A percentile compares a stretch with the other conserved stretches of the same genome.
These are phyloP conservation scores for Tylopilus vinaceipallidus DNA, from an alignment of 768 basidiomycete species.

Conservation along the genomic window DNA sequence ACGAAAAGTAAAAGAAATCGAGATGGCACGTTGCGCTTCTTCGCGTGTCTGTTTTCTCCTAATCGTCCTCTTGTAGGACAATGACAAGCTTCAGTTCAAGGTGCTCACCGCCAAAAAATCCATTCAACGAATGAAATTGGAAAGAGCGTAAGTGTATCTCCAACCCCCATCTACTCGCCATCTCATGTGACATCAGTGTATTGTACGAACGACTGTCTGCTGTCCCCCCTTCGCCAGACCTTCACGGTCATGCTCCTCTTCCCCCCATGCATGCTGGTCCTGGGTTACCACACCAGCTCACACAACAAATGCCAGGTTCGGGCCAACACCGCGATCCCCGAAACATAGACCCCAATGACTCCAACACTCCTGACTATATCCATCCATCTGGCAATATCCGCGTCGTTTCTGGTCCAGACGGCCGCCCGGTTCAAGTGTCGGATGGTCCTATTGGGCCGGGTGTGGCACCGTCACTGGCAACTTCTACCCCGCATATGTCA, in stretches of 20 bases:
- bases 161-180: constrained; percentile 17
- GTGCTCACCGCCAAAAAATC: constrained; percentile 75
- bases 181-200: constrained; percentile 46
- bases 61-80: constrained; percentile 53
- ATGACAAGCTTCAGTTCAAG: constrained; percentile 84
- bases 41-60: constrained; percentile 2
- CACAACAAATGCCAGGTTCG: constrained; percentile 19
- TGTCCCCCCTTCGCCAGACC: constrained; percentile 54
- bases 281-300: constrained; percentile 36
- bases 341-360: constrained; percentile 48
- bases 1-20: constrained; percentile 85
- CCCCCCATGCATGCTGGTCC: constrained; percentile 35
- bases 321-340: constrained; percentile 36
- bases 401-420: constrained; percentile 45
- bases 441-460: constrained; percentile 49
- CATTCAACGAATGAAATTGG: constrained; percentile 84
- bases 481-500: constrained; percentile 40
- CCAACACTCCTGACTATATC: constrained; percentile 47
- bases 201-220: constrained; percentile 75
- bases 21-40: constrained; percentile 51
- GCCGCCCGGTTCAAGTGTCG: constrained; percentile 46
- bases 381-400: constrained; percentile 49
- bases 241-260: constrained; percentile 39
- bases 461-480: constrained; percentile 36
- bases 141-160: constrained; percentile 70